These are phyloP conservation scores for Pestalotiopsis sp. DNA, from an alignment of 2,329 filamentous ascomycete species.

Conservation along the genomic window DNA sequence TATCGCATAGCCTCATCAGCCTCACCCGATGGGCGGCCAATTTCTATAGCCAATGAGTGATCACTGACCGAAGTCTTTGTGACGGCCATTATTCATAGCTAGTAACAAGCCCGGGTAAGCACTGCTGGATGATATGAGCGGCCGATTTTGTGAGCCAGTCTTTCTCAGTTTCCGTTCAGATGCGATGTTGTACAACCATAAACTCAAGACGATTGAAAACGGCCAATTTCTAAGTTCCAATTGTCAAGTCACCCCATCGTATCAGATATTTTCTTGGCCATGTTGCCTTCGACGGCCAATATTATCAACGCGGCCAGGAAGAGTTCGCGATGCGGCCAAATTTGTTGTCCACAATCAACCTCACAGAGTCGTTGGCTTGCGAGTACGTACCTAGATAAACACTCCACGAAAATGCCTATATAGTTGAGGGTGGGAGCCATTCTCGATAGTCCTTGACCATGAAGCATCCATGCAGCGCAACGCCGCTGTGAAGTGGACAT, in stretches of 20 bases:
- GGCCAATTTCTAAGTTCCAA: neutral
- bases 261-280: neutral
- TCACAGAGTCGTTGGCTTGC: neutral
- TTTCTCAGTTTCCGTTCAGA: neutral
- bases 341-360: neutral
- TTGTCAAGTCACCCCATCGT: neutral
- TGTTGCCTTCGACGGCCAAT: neutral
- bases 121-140: neutral
- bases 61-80: neutral
- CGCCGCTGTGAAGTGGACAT: neutral
- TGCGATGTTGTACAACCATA: neutral
- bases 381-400: neutral
- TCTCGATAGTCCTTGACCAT: neutral
- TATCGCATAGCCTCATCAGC: neutral
- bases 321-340: neutral
- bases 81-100: neutral
- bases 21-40: neutral
- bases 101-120: too few relatives aligned
- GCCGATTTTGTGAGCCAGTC: neutral
- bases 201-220: neutral
- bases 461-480: neutral
- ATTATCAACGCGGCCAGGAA: neutral
- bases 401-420: neutral
- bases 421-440: neutral
- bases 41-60: neutral